Evolutionary conservation across 2,329 filamentous ascomycete species (phyloP), one percentile per base, ranked within the genome.

Genomic region (Cladorrhinum sp.): DNA sequence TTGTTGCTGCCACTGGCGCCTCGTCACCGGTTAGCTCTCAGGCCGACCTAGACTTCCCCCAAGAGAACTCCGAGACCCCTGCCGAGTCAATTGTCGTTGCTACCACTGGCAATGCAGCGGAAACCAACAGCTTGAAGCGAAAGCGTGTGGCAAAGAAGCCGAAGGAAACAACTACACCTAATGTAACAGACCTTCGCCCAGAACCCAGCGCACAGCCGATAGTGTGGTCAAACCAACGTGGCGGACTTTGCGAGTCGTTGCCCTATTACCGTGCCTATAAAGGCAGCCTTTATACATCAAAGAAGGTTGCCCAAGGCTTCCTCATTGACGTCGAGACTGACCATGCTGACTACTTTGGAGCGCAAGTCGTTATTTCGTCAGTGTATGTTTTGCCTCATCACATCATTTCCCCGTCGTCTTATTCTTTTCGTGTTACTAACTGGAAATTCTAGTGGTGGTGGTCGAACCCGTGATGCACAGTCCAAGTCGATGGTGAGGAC

Each of bases 251-350:
- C 64, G 85, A 90, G 66, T 79, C 85, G 0, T 68, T 90, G 0
- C 78, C 81, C 0, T 89, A 85, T 72, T 91, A 84, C 71, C 81
- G 79, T 13, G 74, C 82, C 1, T 84, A 85, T 38, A 84, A 91
- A 65, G 78, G 83, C 1, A 85, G 84, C 4, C 76, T 80, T 3
- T 85, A 91, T 58, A 76, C 77, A 0, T 75, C 73, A 0, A 73
- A 79, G 1, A 74, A 76, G 0, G 70, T 83, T n/a, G 79, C 79
- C 1, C 76, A 77, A 49, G 85, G 83, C 0, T 81, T 88, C 60
- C 76, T 91, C 23, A 76, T 88, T 20, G 85, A 90, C 66, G 77
- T 76, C 0, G 78, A 82, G 50, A 74, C 75, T 9, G 82, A 82
- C 1, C 63, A 72, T 1, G 77, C 85, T 2, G 86, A 90, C 59